Percentiles rank a stretch among this genome's conserved stretches.
These are phyloP conservation scores for Saksenaea vasiformis DNA, from an alignment of 371 early-diverging fungal genomes.

Conservation along the genomic window DNA sequence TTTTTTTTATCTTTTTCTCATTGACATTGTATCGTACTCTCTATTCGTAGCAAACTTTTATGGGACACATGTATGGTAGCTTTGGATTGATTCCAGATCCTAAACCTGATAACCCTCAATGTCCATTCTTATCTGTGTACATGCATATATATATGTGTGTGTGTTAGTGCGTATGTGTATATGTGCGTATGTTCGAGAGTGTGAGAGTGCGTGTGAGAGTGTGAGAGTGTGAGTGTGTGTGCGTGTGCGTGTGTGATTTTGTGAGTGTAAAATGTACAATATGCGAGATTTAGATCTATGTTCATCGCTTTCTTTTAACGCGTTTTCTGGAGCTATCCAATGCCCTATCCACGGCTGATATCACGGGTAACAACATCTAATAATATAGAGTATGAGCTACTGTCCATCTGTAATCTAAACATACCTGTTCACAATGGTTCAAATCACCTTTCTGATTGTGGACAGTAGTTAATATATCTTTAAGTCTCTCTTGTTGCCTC, in stretches of 20 bases:
- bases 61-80: background rate
- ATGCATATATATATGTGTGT: background rate
- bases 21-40: background rate
- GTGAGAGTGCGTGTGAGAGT: background rate
- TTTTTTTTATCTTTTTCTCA: background rate
- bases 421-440: constrained; percentile 42
- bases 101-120: background rate
- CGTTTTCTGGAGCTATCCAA: constrained; percentile 56
- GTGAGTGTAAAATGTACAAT: background rate
- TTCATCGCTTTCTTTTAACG: constrained; percentile 12
- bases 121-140: background rate
- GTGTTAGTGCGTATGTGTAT: background rate
- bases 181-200: background rate
- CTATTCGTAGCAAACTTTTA: background rate
- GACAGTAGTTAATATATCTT: constrained; percentile 42
- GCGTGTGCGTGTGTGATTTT: background rate
- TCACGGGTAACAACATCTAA: constrained; percentile 54
- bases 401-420: background rate
- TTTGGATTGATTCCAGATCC: background rate
- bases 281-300: background rate
- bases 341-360: constrained; percentile 49
- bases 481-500: constrained; percentile 50
- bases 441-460: constrained; percentile 32
- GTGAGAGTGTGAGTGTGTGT: background rate
- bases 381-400: background rate